Evolutionary conservation across 2,329 filamentous ascomycete species (phyloP), one percentile per base, ranked within the genome.

Genomic region (Elsinoe australis): DNA sequence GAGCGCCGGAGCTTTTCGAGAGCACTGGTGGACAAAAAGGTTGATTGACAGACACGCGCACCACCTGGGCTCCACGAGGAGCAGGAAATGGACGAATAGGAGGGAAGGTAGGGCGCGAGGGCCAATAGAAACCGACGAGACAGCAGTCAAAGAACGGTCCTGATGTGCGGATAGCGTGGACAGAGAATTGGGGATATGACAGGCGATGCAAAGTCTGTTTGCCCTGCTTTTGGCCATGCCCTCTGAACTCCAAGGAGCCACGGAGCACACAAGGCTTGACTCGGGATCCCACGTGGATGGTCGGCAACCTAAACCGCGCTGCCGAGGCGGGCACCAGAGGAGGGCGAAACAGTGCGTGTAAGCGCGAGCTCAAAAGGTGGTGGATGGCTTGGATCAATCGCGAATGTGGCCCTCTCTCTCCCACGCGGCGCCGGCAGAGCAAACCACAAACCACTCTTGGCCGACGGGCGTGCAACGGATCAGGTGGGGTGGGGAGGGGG

Each of bases 11-110:
- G 39, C 26, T 29, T 14, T 44, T 15, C 2, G 10, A 32, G 8
- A 18, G 21, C 26, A 44, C 39, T 44, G 39, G 39, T 32, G 39
- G 39, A 44, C 39, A 44, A 44, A 44, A 44, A 24, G 39, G 39
- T n/a, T 29, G 39, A 44, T 44, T 44, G 39, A 44, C 39, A 44
- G 39, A 44, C 39, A 44, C 39, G 39, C 39, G 39, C 39, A 44
- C 39, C 39, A 17, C 24, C 24, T 26, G 24, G 22, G 39, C 39
- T 44, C 39, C 39, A 44, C 39, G 39, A 44, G n/a, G 39, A 44
- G 39, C 12, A 26, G 17, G 26, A 29, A 29, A 15, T 29, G 39
- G 39, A 44, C 39, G 39, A 44, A 44, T 44, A 18, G n/a, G 39
- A 44, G 7, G 7, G 4, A 26, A 32, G 21, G 39, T 29, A 18